These are phyloP conservation scores for Talaromyces sp. DNA, from an alignment of 2,329 filamentous ascomycete species.

Conservation along the genomic window DNA sequence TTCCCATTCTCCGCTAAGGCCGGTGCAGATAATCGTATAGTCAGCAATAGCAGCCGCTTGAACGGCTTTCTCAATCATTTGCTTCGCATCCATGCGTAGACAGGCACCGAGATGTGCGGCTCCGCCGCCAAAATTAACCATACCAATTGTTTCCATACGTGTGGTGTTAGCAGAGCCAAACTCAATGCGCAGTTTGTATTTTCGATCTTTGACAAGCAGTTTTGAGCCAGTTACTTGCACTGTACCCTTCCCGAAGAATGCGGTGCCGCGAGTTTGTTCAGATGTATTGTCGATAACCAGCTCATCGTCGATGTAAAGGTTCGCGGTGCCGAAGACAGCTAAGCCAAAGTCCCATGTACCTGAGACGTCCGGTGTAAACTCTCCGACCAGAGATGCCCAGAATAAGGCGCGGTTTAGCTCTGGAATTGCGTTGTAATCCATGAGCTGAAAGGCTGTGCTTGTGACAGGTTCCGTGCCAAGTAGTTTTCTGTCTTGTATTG, in stretches of 20 bases:
- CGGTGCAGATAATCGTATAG: constrained; percentile 21
- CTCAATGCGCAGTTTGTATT: constrained; percentile 55
- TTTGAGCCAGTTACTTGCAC: constrained; percentile 57
- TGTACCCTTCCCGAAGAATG: constrained; percentile 63
- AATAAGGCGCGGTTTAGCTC: constrained; percentile 50
- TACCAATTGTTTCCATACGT: constrained; percentile 42
- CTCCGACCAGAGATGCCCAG: constrained; percentile 50
- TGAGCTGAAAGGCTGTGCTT: constrained; percentile 42
- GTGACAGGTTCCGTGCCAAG: constrained; percentile 16
- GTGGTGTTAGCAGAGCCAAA: constrained; percentile 48
- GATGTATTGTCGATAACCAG: constrained; percentile 63
- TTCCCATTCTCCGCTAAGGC: constrained; percentile 60
- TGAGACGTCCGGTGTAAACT: constrained; percentile 55
- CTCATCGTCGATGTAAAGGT: constrained; percentile 57
- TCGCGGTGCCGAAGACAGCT: constrained; percentile 60
- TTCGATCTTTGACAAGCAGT: constrained; percentile 53
- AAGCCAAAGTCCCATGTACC: constrained; percentile 60
- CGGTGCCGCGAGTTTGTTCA: constrained; percentile 57
- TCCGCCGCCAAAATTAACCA: constrained; percentile 53
- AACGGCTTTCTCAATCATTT: constrained; percentile 62
- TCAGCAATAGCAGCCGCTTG: constrained; percentile 60
- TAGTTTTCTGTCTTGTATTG: neutral
- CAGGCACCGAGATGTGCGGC: constrained; percentile 59
- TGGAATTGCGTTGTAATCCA: constrained; percentile 50
- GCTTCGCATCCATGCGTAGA: constrained; percentile 52